These are phyloP conservation scores for Dactylellina parvicollis DNA, from an alignment of 2,329 filamentous ascomycete species.

Conservation along the genomic window DNA sequence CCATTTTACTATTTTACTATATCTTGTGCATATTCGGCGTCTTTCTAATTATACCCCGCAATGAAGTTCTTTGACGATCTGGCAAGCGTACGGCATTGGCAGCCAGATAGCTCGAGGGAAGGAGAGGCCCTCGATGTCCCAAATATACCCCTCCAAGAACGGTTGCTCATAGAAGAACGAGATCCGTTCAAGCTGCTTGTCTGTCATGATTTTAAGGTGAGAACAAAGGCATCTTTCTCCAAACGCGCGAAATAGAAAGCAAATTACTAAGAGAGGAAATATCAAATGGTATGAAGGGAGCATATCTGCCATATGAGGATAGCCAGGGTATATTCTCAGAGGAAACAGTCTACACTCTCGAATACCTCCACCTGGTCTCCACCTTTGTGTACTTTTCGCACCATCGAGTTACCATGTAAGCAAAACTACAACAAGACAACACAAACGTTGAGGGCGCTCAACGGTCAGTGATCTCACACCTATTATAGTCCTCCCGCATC, in stretches of 20 bases:
- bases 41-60: slow-evolving; percentile 21
- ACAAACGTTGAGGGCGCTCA: too few relatives aligned
- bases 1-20: slow-evolving; percentile 2
- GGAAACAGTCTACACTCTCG: slow-evolving; percentile 61
- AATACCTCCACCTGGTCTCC: slow-evolving; percentile 63
- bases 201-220: slow-evolving; percentile 57
- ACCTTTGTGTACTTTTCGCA: slow-evolving; percentile 66
- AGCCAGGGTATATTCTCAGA: slow-evolving; percentile 59
- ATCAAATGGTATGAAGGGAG: slow-evolving; percentile 58
- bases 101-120: slow-evolving; percentile 38
- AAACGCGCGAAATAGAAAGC: not conserved
- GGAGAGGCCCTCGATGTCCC: slow-evolving; percentile 44
- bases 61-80: slow-evolving; percentile 51
- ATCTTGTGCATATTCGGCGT: slow-evolving; percentile 17
- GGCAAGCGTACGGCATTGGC: slow-evolving; percentile 35
- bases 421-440: slow-evolving; percentile 44
- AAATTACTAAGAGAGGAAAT: not conserved
- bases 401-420: slow-evolving; percentile 62
- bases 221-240: not conserved
- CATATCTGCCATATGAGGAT: slow-evolving; percentile 64
- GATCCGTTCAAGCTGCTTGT: slow-evolving; percentile 54
- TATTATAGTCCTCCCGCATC: slow-evolving; percentile 61
- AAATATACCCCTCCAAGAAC: slow-evolving; percentile 48
- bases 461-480: not conserved
- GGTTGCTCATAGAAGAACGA: slow-evolving; percentile 26